A percentile compares a stretch with the other conserved stretches of the same genome.
These are phyloP conservation scores for Asterochloris sp. DNA, from an alignment of 139 green algal genomes.

Conservation along the genomic window DNA sequence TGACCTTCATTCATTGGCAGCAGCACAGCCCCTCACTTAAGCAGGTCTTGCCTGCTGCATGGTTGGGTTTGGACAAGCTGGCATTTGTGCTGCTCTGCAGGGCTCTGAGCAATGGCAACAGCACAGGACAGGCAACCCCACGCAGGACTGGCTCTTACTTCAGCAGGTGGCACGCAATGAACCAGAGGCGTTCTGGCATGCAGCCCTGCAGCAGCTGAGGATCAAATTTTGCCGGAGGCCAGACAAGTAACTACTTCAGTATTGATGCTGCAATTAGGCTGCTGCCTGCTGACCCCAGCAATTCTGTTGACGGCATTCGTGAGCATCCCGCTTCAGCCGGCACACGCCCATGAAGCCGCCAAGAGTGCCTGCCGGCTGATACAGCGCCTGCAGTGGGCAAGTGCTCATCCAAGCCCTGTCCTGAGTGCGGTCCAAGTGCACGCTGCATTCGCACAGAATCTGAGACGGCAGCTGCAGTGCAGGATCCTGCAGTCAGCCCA, in stretches of 20 bases:
- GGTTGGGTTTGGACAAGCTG: neutral
- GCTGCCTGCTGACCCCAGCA: neutral
- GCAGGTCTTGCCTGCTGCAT: neutral
- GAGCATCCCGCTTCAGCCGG: neutral
- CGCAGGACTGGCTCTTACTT: constrained; percentile 45
- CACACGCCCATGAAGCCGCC: neutral
- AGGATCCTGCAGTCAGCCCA: constrained; percentile 28
- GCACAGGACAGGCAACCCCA: constrained; percentile 11
- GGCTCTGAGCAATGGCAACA: constrained; percentile 16
- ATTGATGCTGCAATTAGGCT: neutral
- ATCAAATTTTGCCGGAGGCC: constrained; percentile 43
- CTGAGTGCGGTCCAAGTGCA: neutral
- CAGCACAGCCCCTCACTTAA: neutral
- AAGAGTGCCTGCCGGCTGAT: neutral
- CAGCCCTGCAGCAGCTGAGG: constrained; percentile 40
- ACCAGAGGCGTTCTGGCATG: constrained; percentile 61
- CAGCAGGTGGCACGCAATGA: constrained; percentile 50
- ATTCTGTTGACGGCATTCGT: neutral
- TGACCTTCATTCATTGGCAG: neutral
- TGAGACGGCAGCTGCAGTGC: neutral
- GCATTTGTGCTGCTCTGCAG: constrained; percentile 1
- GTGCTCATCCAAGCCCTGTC: neutral
- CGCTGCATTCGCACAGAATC: neutral
- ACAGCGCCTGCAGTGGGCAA: neutral
- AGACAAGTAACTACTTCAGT: constrained; percentile 11